Conservation (phyloP, 1,284 basidiomycete genomes). For the Ganoderma resinaceum region DNA sequence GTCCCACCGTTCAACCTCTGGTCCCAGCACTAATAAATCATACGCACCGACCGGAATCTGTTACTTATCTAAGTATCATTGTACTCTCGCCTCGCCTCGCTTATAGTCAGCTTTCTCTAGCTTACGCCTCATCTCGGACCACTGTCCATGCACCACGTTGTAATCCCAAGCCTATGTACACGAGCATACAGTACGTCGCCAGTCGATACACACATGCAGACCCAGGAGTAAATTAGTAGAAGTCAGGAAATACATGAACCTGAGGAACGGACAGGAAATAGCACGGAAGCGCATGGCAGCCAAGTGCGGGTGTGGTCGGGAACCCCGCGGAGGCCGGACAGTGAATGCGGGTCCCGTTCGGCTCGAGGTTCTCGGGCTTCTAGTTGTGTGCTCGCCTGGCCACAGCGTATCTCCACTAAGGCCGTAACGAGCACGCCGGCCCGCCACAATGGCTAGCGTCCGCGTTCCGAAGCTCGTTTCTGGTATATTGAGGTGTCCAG, state of each 20-base stretch:
- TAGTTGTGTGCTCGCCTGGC: background rate
- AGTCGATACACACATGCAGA: background rate
- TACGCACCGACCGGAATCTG: background rate
- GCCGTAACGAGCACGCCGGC: background rate
- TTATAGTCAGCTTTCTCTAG: background rate
- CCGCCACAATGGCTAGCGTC: background rate
- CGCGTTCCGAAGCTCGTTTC: background rate
- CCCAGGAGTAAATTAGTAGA: background rate
- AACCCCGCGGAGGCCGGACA: background rate
- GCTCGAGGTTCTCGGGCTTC: background rate
- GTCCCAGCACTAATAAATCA: background rate
- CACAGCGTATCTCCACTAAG: background rate
- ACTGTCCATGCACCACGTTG: background rate
- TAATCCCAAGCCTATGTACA: background rate
- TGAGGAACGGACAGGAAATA: background rate
- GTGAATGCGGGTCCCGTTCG: background rate
- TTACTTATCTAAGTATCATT: conserved; percentile 1
- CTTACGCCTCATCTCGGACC: background rate
- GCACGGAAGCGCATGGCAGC: background rate
- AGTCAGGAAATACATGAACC: background rate
- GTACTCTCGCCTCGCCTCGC: background rate
- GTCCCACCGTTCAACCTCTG: background rate
- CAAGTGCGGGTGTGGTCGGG: background rate
- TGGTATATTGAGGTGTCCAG: background rate
- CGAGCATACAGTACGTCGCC: background rate